Evolutionary conservation across 2,329 filamentous ascomycete species (phyloP), one percentile per base, ranked within the genome.

Genomic region (Penicillium crustosum): DNA sequence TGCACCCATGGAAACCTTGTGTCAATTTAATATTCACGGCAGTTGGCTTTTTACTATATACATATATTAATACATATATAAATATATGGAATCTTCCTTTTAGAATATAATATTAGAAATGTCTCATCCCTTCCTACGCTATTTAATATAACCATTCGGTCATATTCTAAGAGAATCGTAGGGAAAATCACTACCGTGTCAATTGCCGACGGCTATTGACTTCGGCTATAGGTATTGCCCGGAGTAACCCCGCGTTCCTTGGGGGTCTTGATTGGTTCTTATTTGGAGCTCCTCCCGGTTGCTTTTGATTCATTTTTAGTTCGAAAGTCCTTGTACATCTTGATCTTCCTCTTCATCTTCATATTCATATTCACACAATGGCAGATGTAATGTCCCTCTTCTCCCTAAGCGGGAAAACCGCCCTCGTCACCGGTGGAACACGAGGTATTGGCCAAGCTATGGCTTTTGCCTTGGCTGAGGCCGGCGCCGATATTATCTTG

Each of bases 361-460:
- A 45, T 55, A 31, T 33, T 8, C 27, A 35, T 12, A 45, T 45
- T 38, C 56, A 67, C 56, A 67, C 49, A 60, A 75, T 74, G 71
- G 49, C 67, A 42, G 57, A 63, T 23, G 45, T 70, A 45, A 25
- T 59, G 31, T 72, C 71, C 25, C 65, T 78, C 21, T 78, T 78
- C 60, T 77, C 75, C 27, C 61, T 78, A 31, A 66, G 62, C 38
- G 77, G 77, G 35, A 73, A 74, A 60, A 79, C 77, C 39, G 78
- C 78, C 27, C 62, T 80, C 44, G 71, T 80, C 13, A 80, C 78
- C 1, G 78, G 78, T 23, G 77, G 77, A n/a, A 80, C 77, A 13
- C 70, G 78, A 55, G 78, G 78, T 9, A 80, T 81, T 47, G 78
- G 78, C 23, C 73, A 75, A 57, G 75, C 75, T 21, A 80, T 80